Evolutionary conservation across 148 eudicot genomes (phyloP), one percentile per base, ranked within the genome.

Genomic region (Chenopodium berlandieri): DNA sequence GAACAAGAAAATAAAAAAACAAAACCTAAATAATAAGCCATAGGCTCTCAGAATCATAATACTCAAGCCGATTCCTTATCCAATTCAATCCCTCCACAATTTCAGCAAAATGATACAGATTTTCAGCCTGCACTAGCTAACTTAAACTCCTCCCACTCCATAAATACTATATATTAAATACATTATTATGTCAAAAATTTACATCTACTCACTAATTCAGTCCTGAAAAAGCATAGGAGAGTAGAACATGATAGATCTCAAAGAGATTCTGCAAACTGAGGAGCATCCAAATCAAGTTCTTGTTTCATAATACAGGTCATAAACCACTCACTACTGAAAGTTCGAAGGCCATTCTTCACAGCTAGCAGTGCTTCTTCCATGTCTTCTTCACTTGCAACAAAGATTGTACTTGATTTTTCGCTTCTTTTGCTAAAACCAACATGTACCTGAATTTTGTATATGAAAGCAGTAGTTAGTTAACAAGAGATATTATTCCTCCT

Each of bases 201-300:
- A 75, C 80, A 80, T 13, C 32, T 56, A 23, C 10, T 9, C 50
- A 32, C 0, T 2, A 30, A 14, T 34, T 44, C 62, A 37, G 44
- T 84, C 46, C 79, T 40, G 3, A 54, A 54, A 71, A 44, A 58
- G 13, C 73, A 10, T 30, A 13, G 22, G 62, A 17, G 11, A 23
- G 67, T 4, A 48, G 74, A 71, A 48, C 64, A 68, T 16, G 62
- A n/a, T 20, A 44, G 25, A 52, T 64, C 22, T 85, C 85, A 94
- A 47, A 94, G 97, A 73, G 95, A 93, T 85, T 91, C 98, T 20
- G 94, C 98, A 90, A 94, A 94, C 87, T 90, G 95, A 75, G 97
- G 91, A 48, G 95, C 97, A 40, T 91, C 95, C 84, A 91, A 78
- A 78, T 93, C 97, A 20, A 94, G 94, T 76, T 93, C 95, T 91